These are phyloP conservation scores for Tuber aestivum DNA, from an alignment of 495 filamentous ascomycete species.

Conservation along the genomic window DNA sequence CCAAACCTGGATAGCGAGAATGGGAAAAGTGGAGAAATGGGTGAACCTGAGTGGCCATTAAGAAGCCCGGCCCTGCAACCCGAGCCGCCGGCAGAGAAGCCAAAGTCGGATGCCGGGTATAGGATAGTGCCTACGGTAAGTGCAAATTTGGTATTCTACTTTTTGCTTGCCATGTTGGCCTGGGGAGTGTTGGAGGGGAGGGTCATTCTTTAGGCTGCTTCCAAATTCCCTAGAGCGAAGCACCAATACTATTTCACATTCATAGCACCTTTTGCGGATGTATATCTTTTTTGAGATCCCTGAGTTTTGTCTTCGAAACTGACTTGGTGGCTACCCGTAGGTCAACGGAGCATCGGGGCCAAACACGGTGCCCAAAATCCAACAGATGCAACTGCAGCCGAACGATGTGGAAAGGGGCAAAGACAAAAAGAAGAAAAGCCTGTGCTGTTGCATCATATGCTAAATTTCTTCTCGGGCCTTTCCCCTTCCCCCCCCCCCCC, in stretches of 20 bases:
- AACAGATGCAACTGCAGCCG: constrained; percentile 12
- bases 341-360: constrained; percentile 27
- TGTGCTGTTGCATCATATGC: constrained; percentile 36
- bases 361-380: constrained; percentile 6
- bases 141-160: constrained; percentile 8
- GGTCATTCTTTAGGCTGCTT: not conserved
- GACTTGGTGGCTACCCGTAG: constrained; percentile 13
- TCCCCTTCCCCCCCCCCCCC: not conserved
- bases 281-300: not conserved
- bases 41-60: constrained; percentile 32
- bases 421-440: constrained; percentile 29
- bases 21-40: constrained; percentile 22
- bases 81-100: constrained; percentile 9
- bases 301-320: not conserved
- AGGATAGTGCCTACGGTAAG: constrained; percentile 38
- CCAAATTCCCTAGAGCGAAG: not conserved
- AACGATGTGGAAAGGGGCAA: constrained; percentile 16
- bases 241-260: constrained; percentile 14
- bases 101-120: constrained; percentile 36
- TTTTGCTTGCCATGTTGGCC: constrained; percentile 8
- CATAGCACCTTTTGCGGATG: not conserved
- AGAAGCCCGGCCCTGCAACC: constrained; percentile 23
- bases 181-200: constrained; percentile 2
- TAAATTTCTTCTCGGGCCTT: constrained; percentile 10
- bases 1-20: constrained; percentile 20